A percentile compares a stretch with the other conserved stretches of the same genome.
These are phyloP conservation scores for Malassezia brasiliensis DNA, from an alignment of 1,284 basidiomycete species.

Conservation along the genomic window DNA sequence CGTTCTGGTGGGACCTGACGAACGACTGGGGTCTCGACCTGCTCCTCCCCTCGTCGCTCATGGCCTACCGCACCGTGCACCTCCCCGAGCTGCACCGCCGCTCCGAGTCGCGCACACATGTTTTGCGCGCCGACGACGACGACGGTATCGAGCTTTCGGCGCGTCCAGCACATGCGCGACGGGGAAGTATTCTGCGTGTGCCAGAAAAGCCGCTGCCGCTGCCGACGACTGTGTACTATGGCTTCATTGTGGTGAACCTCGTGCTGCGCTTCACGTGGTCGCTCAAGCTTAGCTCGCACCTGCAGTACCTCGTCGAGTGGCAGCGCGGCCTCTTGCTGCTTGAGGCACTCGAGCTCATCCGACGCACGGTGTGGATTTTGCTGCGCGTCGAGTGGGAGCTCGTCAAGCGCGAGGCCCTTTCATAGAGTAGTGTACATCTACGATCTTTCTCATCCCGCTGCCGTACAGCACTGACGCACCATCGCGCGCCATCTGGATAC, in stretches of 20 bases:
- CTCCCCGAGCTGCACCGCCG: conserved; percentile 15
- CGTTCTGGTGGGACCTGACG: conserved; percentile 98
- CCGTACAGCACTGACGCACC: conserved; percentile 37
- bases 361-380: conserved; percentile 95
- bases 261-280: conserved; percentile 89
- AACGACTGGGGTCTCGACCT: conserved; percentile 93
- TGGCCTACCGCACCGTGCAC: background rate
- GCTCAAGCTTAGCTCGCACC: conserved; percentile 76
- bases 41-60: conserved; percentile 50
- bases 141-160: background rate
- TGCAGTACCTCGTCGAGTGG: conserved; percentile 71
- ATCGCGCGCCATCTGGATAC: conserved; percentile 39
- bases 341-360: conserved; percentile 76
- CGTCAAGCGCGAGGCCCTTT: conserved; percentile 10
- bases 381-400: conserved; percentile 64
- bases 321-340: conserved; percentile 77
- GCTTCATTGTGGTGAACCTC: conserved; percentile 73
- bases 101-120: background rate
- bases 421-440: no score
- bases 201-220: conserved; percentile 63
- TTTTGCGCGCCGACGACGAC: background rate
- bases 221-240: conserved; percentile 69
- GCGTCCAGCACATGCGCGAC: conserved; percentile 4
- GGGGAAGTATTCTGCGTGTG: conserved; percentile 8
- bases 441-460: conserved; percentile 20